Evolutionary conservation across 108 stramenopile genomes (phyloP).

Genomic region (Craspedostauros australis): DNA sequence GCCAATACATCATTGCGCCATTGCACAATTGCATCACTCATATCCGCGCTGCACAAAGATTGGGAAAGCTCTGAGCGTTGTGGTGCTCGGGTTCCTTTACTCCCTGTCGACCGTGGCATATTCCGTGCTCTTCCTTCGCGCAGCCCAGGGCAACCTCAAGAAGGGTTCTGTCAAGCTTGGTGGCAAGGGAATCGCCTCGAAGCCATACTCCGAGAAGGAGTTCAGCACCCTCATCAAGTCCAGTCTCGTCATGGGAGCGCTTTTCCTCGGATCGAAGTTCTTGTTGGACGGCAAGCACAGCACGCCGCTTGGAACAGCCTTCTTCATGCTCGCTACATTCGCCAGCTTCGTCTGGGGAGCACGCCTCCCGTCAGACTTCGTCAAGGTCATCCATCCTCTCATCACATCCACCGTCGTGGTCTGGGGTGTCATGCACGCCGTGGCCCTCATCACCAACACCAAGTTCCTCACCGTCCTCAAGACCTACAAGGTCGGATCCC

Average conservation of each 20-base stretch:
- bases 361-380: slow-evolving; percentile 50
- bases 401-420: slow-evolving; percentile 49
- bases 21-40: no score
- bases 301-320: slow-evolving; percentile 43
- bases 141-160: slow-evolving; percentile 19
- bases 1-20: neutral
- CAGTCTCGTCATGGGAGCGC: no score
- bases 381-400: slow-evolving; percentile 67
- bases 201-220: no score
- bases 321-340: slow-evolving; percentile 46
- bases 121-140: slow-evolving; percentile 51
- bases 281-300: no score
- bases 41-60: slow-evolving; percentile 34
- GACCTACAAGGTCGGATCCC: slow-evolving; percentile 65
- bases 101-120: slow-evolving; percentile 46
- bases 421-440: slow-evolving; percentile 12
- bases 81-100: slow-evolving; percentile 60
- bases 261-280: neutral
- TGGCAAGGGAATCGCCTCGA: no score
- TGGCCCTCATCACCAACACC: slow-evolving; percentile 26
- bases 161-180: no score
- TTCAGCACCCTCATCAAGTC: no score
- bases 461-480: slow-evolving; percentile 39
- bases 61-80: slow-evolving; percentile 48
- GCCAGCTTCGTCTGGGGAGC: slow-evolving; percentile 66